Base-by-base conservation (phyloP, 345 rosid genomes). In the Camelina neglecta region DNA sequence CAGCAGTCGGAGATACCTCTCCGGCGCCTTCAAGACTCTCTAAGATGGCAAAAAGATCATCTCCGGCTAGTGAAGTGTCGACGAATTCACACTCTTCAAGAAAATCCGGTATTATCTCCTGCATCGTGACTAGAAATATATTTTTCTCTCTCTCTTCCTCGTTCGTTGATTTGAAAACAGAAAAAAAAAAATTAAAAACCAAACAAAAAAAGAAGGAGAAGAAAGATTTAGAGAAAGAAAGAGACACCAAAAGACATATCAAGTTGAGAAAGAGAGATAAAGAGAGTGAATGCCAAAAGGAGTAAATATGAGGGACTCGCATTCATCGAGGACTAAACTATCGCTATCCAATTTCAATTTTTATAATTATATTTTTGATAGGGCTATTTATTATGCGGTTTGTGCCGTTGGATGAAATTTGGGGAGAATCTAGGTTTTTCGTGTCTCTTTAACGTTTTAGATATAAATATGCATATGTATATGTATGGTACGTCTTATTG, bases 21-120 rank as follows among this genome's bases (percentile, higher is more conserved):
- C 83, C 74, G 33, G 80, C 86, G 0, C 85, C 79, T 45, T 89
- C 97, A 33, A 93, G 84, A 61, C 93, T 80, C 81, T 88, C 92
- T 42, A 96, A 87, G 77, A 96, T 82, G 23, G 94, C 83, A 59
- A 88, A 93, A 12, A 96, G 79, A 35, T 93, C 98, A 36, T 96
- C 98, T 47, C 82, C 90, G 38, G 75, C 85, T 35, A 84, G 66
- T 79, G 82, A 71, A 53, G 81, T 65, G 76, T 82, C 90, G 74
- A 63, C 90, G 59, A 85, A 78, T 71, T 87, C 87, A 44, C 71
- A 44, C 10, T 89, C 89, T 6, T 86, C 86, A 29, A 86, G 79
- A 67, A 89, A 77, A 75, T 83, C 85, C 38, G 84, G 75, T 55
- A 87, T 24, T 56, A 38, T 63, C 23, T 85, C 88, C 15, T 74